A percentile compares a stretch with the other conserved stretches of the same genome.
phyloP scores from a whole-genome alignment of 2,329 filamentous ascomycete species.

The Geosmithia putterillii region DNA sequence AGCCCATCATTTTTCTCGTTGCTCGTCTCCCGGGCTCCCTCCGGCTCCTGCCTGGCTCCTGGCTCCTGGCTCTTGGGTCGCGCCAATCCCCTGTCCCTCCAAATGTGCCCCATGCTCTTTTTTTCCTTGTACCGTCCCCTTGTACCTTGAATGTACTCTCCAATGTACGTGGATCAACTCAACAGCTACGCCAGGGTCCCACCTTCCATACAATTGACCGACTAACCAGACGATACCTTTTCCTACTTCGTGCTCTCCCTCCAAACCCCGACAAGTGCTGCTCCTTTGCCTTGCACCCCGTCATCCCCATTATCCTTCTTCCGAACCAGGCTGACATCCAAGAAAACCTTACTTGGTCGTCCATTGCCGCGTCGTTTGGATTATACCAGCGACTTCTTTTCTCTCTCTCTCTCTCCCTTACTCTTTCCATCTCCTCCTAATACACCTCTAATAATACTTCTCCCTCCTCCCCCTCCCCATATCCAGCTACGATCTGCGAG shows the following conservation, averaged over 20 bases:
- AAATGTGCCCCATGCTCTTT: background rate
- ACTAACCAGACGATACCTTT: background rate
- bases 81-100: too few relatives aligned
- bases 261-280: background rate
- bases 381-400: background rate
- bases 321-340: background rate
- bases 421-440: slow-evolving; percentile 1
- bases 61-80: too few relatives aligned
- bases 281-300: background rate
- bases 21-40: background rate
- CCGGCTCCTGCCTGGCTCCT: too few relatives aligned
- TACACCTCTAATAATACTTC: background rate
- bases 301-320: background rate
- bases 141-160: too few relatives aligned
- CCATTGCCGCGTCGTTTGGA: background rate
- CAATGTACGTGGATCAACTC: too few relatives aligned
- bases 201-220: background rate
- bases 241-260: background rate
- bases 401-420: background rate
- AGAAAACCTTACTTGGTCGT: background rate
- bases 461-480: background rate
- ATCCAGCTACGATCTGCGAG: slow-evolving; percentile 1
- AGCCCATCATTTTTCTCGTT: slow-evolving; percentile 1
- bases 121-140: too few relatives aligned
- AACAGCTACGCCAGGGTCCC: background rate